Evolutionary conservation across 257 asterid genomes (phyloP), one percentile per base, ranked within the genome.

Genomic region (Capsicum chinense): DNA sequence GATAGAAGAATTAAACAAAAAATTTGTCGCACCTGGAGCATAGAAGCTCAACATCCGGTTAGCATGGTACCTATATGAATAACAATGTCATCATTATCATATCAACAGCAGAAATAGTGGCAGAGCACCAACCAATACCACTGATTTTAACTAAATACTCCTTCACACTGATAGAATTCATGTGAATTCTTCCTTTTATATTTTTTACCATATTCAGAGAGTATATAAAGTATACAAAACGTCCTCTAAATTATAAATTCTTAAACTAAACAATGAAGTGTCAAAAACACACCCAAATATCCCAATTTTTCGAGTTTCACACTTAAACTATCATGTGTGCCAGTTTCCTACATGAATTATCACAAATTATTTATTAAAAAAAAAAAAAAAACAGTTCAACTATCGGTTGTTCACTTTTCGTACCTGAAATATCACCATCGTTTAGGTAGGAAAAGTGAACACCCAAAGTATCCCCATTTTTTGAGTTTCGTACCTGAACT

Each of bases 41-140:
- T 95, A 94, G 89, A 95, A 95, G 89, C 99, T 95, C 89, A 95
- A 88, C 99, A 95, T 91, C 63, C 99, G 97, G 86, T 95, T 95
- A 83, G 99, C 98, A 59, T 95, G 99, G 92, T 92, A 94, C 99
- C 99, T 95, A 79, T 86, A 88, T n/a, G 63, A 80, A 59, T 86
- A 84, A 78, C 82, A 83, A 4, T 26, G 47, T 78, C 54, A 79
- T 26, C 44, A 83, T 66, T 84, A 85, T 83, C 86, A 84, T 57
- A 74, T 60, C 58, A 79, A 73, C 69, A 83, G 69, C 37, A 7
- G 21, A 74, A 74, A 74, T 74, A 6, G 3, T 9, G 19, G 62
- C 44, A 50, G 80, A 39, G 10, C n/a, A 47, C 15, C 37, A 39
- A 39, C 44, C 74, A 66, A 19, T 66, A 12, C 9, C 5, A 4